phyloP scores from a whole-genome alignment of 768 basidiomycete species.

The Rhizopogon vulgaris region DNA sequence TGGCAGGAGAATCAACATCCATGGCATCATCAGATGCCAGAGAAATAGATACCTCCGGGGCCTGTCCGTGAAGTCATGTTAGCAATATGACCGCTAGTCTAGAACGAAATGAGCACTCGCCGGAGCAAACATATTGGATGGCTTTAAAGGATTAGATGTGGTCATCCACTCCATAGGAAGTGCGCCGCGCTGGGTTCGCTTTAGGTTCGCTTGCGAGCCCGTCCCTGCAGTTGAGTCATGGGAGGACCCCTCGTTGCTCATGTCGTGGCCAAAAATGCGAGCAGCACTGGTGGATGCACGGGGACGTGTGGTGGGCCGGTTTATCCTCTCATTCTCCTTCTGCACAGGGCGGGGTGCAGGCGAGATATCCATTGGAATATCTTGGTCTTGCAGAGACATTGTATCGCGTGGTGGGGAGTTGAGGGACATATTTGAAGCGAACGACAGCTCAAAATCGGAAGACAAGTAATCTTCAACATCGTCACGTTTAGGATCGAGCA shows the following conservation, averaged over 20 bases:
- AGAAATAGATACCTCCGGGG: slow-evolving; percentile 32
- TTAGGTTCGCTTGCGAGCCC: slow-evolving; percentile 36
- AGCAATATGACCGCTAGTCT: slow-evolving; percentile 9
- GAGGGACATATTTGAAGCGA: slow-evolving; percentile 77
- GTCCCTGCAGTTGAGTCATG: slow-evolving; percentile 24
- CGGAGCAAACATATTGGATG: slow-evolving; percentile 20
- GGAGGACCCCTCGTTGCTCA: slow-evolving; percentile 49
- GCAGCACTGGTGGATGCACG: slow-evolving; percentile 62
- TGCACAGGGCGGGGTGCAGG: slow-evolving; percentile 42
- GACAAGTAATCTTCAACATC: slow-evolving; percentile 63
- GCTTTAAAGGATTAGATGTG: slow-evolving; percentile 19
- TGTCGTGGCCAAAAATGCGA: slow-evolving; percentile 67
- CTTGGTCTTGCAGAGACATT: slow-evolving; percentile 42
- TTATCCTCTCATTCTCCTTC: slow-evolving; percentile 23
- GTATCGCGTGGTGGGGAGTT: slow-evolving; percentile 58
- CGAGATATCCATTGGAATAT: slow-evolving; percentile 79
- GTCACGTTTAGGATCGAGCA: slow-evolving; percentile 34
- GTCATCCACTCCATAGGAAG: slow-evolving; percentile 59
- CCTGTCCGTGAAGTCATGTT: slow-evolving; percentile 20
- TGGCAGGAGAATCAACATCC: slow-evolving; percentile 67
- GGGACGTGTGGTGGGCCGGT: slow-evolving; percentile 39
- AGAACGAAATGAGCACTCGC: slow-evolving; percentile 14
- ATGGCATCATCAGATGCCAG: slow-evolving; percentile 59
- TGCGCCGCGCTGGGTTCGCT: slow-evolving; percentile 55
- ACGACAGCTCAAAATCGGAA: slow-evolving; percentile 77